phyloP scores from a whole-genome alignment of 768 basidiomycete genomes.

The Neoboletus subvelutipes region DNA sequence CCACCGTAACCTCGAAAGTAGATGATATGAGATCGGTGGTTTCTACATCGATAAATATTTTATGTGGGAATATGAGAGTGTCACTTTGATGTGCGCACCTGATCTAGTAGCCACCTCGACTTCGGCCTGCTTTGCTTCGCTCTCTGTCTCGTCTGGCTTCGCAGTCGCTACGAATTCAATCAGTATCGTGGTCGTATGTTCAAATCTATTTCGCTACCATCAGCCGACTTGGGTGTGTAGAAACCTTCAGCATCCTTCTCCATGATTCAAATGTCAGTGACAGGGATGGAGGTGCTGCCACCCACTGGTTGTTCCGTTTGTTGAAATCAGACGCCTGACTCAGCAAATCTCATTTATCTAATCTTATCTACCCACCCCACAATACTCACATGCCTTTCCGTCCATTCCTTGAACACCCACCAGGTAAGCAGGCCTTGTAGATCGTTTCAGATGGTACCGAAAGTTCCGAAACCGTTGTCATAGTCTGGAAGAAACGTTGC shows the following conservation, averaged over 20 bases:
- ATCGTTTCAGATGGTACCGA: background rate
- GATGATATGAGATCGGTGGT: constrained; percentile 69
- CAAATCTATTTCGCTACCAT: constrained; percentile 35
- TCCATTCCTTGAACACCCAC: background rate
- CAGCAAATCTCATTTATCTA: constrained; percentile 21
- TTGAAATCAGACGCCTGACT: constrained; percentile 17
- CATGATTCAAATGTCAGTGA: constrained; percentile 36
- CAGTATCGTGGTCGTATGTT: background rate
- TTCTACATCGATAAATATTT: constrained; percentile 9
- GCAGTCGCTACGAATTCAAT: constrained; percentile 10
- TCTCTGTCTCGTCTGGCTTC: constrained; percentile 30
- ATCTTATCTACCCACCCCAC: constrained; percentile 12
- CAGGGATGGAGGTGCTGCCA: constrained; percentile 1
- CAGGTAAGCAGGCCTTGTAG: constrained; percentile 1
- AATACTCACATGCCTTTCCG: background rate
- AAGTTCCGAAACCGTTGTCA: background rate
- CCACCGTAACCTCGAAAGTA: constrained; percentile 80
- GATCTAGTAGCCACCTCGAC: constrained; percentile 19
- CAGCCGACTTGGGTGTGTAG: constrained; percentile 50
- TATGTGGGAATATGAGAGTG: background rate
- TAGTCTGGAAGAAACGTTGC: background rate
- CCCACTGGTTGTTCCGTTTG: background rate
- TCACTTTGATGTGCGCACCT: constrained; percentile 17
- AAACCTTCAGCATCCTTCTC: constrained; percentile 82
- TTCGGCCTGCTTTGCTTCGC: constrained; percentile 25